Evolutionary conservation across 176 grass and related monocot genomes (phyloP), one percentile per base, ranked within the genome.

Genomic region (Zoysia pacifica): DNA sequence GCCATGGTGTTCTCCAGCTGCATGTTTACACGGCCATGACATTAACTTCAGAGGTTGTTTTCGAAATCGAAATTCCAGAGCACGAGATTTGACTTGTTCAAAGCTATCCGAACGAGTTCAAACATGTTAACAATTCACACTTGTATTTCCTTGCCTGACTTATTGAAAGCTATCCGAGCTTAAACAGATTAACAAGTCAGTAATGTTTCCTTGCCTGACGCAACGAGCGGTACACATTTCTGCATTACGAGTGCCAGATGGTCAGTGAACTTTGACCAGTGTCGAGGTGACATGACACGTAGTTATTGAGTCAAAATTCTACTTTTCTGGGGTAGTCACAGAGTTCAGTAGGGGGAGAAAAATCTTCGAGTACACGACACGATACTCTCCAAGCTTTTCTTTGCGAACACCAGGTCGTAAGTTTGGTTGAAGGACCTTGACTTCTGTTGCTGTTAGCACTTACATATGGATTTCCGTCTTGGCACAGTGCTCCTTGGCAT

Each of bases 301-400:
- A 37, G 62, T 78, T 64, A 48, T 58, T 1, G 47, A 85, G 67
- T 72, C 58, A 85, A 72, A 40, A 72, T 72, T 18, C 9, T 45
- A 52, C 56, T 65, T 15, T 38, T 15, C 2, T 39, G 48, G 39
- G 5, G 16, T 7, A 78, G 51, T 44, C 48, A 54, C 61, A 1
- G 6, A 61, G 19, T 0, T 78, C 37, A 37, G 37, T 78, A 43
- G 18, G 18, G 35, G 40, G 49, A 78, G 14, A 11, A 78, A 79
- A 41, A 18, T 15, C 18, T 53, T 77, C 38, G 13, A 15, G n/a
- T 60, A 76, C 2, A 11, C 47, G 6, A 28, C 28, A 28, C 0
- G 28, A 28, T 28, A 28, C 28, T 28, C 28, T 28, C 28, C 28
- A 28, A 28, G 28, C 28, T 28, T 28, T 28, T 28, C 28, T 3